Conservation (phyloP, 73 alveolate genomes). For the Uronychia setigera region DNA sequence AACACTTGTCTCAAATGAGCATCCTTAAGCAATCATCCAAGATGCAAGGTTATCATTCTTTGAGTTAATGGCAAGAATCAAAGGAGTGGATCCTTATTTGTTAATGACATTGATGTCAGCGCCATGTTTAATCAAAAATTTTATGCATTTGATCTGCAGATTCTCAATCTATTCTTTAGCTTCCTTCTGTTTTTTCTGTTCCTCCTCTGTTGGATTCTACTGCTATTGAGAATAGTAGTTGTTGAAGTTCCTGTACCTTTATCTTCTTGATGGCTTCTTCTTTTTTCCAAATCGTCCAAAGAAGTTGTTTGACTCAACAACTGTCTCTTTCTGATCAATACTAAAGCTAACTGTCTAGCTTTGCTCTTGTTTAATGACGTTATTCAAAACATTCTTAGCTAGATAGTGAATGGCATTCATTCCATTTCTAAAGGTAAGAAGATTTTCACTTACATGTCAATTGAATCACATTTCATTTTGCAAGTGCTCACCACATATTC, state of each 20-base stretch:
- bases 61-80: not conserved
- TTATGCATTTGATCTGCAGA: no score
- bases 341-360: no score
- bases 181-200: not conserved
- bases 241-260: not conserved
- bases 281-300: no score
- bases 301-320: no score
- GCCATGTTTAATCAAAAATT: constrained; percentile 43
- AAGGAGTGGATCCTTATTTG: not conserved
- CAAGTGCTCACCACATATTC: constrained; percentile 8
- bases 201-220: constrained; percentile 11
- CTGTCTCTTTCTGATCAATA: no score
- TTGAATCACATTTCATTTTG: not conserved
- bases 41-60: not conserved
- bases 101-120: constrained; percentile 52
- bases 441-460: constrained; percentile 1
- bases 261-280: not conserved
- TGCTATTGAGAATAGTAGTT: no score
- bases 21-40: not conserved
- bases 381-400: no score
- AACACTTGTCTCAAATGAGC: not conserved
- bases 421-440: no score
- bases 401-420: no score
- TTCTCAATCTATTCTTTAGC: not conserved
- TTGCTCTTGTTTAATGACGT: no score